Base-by-base conservation (phyloP, 2,329 filamentous ascomycete species). In the Exophiala phaeomuriformis region DNA sequence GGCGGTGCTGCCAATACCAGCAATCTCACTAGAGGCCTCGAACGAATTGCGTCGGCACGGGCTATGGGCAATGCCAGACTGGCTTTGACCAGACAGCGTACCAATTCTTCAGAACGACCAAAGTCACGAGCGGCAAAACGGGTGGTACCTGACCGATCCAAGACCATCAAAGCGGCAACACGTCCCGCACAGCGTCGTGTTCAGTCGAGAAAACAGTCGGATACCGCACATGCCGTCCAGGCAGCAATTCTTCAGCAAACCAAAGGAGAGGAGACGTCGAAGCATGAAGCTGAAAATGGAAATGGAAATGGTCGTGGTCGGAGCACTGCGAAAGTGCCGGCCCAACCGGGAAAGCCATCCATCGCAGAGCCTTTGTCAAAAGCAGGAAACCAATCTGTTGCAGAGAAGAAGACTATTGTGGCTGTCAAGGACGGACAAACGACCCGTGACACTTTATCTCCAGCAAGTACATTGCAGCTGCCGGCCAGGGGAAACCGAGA, bases 1-100 rank as follows among this genome's bases (percentile, higher is more conserved):
- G 52, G 42, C n/a, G 52, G 52, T 41, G 47, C 31, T 29, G 33
- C 10, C 9, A 42, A 45, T 32, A n/a, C 27, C 33, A 46, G 48
- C 46, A 56, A 57, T 32, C 45, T 50, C n/a, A 49, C 55, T 19
- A 43, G 47, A 35, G 27, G 49, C 39, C 39, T 57, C 30, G 41
- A 49, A 44, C 43, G 42, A 40, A 47, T 29, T 33, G 36, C 53
- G 27, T 28, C 49, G 3, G 49, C 47, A 9, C 32, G 30, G n/a
- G 40, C n/a, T 19, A 40, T 43, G 29, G 7, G 30, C 6, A 46
- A 49, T 33, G 39, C 12, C 6, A 57, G 29, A 36, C 28, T 49
- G 8, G 27, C 36, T 28, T 28, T 47, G 32, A 54, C 39, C 39
- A 48, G 50, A 28, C 51, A 47, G 36, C 52, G 55, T 9, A 55